A percentile compares a stretch with the other conserved stretches of the same genome.
phyloP scores from a whole-genome alignment of 2,329 filamentous ascomycete species.

The Pseudogymnoascus sp. region DNA sequence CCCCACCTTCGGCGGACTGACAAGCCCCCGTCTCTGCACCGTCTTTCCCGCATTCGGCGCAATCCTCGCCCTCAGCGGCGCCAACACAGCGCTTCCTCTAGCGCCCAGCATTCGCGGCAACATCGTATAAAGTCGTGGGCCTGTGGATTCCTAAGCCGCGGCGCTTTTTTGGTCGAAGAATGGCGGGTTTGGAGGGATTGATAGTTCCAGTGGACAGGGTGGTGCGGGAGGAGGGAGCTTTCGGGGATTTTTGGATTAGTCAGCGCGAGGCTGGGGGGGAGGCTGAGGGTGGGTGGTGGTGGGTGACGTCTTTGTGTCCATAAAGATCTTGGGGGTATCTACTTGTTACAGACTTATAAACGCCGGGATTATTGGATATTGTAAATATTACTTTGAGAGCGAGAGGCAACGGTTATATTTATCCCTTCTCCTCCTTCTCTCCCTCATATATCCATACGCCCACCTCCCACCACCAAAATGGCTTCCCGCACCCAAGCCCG shows the following conservation, averaged over 20 bases:
- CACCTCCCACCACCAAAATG: conserved; percentile 16
- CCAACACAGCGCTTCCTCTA: conserved; percentile 15
- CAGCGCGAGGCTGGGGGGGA: not conserved
- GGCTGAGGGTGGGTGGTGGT: not conserved
- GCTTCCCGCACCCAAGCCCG: conserved; percentile 40
- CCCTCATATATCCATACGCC: not conserved
- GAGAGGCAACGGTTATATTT: not conserved
- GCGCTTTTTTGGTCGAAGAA: not conserved
- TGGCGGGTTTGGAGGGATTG: too few relatives aligned
- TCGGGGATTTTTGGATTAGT: conserved; percentile 11
- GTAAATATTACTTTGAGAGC: not conserved
- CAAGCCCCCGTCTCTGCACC: conserved; percentile 38
- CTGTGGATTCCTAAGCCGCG: not conserved
- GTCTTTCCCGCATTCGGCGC: conserved; percentile 11
- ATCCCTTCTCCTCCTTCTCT: not conserved
- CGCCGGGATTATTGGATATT: not conserved
- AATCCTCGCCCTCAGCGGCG: conserved; percentile 1
- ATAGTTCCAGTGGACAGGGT: not conserved
- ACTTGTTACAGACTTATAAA: not conserved
- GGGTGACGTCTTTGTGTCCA: conserved; percentile 2
- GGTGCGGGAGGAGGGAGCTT: not conserved
- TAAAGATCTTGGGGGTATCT: not conserved
- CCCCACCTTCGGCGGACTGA: conserved; percentile 49
- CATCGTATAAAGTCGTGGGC: conserved; percentile 17
- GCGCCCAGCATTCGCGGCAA: conserved; percentile 24